These are phyloP conservation scores for Nectriaceae sp. DNA, from an alignment of 2,329 filamentous ascomycete species.

Conservation along the genomic window DNA sequence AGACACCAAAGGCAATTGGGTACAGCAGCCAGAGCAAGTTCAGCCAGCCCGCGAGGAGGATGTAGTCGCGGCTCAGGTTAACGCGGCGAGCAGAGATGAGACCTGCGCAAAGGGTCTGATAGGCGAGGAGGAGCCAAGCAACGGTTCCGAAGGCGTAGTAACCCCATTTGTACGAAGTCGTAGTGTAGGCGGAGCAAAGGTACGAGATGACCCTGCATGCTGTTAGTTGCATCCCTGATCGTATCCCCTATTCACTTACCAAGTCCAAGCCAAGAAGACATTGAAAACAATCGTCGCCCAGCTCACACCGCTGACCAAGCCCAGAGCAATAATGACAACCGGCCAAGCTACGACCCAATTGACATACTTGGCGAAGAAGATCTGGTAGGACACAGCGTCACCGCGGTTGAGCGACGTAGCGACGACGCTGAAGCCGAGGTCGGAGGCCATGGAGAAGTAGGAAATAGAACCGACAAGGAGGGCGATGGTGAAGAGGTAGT, in stretches of 20 bases:
- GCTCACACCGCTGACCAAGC: slow-evolving; percentile 53
- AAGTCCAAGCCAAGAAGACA: slow-evolving; percentile 51
- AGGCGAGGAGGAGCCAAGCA: slow-evolving; percentile 46
- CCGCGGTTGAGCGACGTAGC: slow-evolving; percentile 27
- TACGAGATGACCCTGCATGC: slow-evolving; percentile 44
- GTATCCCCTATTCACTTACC: slow-evolving; percentile 29
- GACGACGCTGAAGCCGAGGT: slow-evolving; percentile 49
- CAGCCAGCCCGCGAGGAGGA: slow-evolving; percentile 46
- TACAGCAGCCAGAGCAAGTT: slow-evolving; percentile 58
- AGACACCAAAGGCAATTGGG: slow-evolving; percentile 53
- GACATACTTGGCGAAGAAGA: slow-evolving; percentile 59
- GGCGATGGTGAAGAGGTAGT: slow-evolving; percentile 55
- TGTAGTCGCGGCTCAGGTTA: slow-evolving; percentile 46
- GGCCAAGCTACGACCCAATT: slow-evolving; percentile 57
- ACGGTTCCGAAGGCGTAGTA: slow-evolving; percentile 56
- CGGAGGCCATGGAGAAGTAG: slow-evolving; percentile 55
- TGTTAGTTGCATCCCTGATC: not conserved
- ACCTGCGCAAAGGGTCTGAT: slow-evolving; percentile 41
- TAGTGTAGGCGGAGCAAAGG: slow-evolving; percentile 49
- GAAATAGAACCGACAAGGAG: slow-evolving; percentile 50
- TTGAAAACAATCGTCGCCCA: slow-evolving; percentile 58
- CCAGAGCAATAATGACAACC: slow-evolving; percentile 45
- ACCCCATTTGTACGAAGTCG: slow-evolving; percentile 57
- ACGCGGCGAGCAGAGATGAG: slow-evolving; percentile 39
- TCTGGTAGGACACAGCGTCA: slow-evolving; percentile 41